These are phyloP conservation scores for Plantago coronopus DNA, from an alignment of 305 asterid genomes.

Conservation along the genomic window DNA sequence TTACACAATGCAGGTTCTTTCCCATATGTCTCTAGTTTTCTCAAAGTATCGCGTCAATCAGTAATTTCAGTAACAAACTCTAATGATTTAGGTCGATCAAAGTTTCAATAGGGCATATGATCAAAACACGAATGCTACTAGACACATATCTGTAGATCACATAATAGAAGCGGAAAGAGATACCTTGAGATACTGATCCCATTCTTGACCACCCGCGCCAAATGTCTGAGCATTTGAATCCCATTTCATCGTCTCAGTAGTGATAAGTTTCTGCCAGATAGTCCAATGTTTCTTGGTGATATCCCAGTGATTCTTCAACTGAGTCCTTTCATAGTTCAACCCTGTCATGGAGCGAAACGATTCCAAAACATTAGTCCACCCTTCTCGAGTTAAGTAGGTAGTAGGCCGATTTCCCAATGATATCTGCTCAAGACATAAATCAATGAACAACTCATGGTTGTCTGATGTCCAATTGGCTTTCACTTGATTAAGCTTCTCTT, in stretches of 20 bases:
- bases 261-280: constrained; percentile 30
- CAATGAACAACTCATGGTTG: constrained; percentile 34
- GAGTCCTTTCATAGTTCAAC: constrained; percentile 29
- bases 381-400: constrained; percentile 25
- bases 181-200: constrained; percentile 32
- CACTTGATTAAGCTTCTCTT: constrained; percentile 20
- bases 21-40: too few species aligned
- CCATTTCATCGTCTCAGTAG: constrained; percentile 30
- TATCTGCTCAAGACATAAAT: constrained; percentile 35
- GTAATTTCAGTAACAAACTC: too few species aligned
- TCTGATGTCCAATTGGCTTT: constrained; percentile 38
- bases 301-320: constrained; percentile 41
- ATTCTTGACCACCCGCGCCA: constrained; percentile 32
- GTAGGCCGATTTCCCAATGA: constrained; percentile 35
- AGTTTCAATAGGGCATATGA: neutral
- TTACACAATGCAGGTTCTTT: too few species aligned
- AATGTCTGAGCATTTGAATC: constrained; percentile 24
- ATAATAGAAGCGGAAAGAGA: neutral
- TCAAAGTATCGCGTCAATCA: too few species aligned
- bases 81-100: too few species aligned
- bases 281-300: constrained; percentile 34
- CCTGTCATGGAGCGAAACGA: constrained; percentile 30
- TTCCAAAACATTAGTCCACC: constrained; percentile 31
- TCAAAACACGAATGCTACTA: neutral
- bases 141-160: neutral